Conservation (phyloP, 139 green algal species). For the Edaphochlamys debaryana region DNA sequence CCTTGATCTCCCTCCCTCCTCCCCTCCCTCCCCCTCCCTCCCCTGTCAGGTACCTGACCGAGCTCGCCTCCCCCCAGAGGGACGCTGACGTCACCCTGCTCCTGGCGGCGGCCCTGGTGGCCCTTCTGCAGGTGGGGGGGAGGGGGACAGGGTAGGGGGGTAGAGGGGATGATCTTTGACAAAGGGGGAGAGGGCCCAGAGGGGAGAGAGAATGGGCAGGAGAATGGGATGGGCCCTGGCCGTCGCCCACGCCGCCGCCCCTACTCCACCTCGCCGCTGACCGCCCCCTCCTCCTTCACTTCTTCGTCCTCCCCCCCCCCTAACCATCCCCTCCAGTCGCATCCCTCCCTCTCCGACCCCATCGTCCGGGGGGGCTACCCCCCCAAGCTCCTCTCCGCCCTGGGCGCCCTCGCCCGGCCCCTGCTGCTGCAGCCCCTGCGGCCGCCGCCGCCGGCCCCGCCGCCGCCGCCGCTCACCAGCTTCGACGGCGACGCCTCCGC, state of each 20-base stretch:
- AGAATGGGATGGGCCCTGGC: no score
- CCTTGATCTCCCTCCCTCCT: not conserved
- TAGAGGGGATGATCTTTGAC: no score
- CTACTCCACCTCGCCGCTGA: no score
- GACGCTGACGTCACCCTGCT: slow-evolving; percentile 53
- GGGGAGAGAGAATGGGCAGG: no score
- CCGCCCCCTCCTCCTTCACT: no score
- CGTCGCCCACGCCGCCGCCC: no score
- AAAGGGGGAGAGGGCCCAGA: no score
- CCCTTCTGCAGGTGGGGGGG: slow-evolving; percentile 59
- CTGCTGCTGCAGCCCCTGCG: slow-evolving; percentile 14
- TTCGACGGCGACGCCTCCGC: not conserved
- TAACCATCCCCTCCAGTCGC: slow-evolving; percentile 40
- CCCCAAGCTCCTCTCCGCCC: slow-evolving; percentile 62
- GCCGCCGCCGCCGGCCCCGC: not conserved
- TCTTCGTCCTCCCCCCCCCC: no score
- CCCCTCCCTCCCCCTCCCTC: not conserved
- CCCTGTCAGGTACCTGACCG: slow-evolving; percentile 29
- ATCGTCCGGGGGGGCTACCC: slow-evolving; percentile 74
- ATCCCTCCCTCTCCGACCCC: slow-evolving; percentile 76
- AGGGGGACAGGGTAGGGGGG: not conserved
- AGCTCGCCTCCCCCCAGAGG: slow-evolving; percentile 1
- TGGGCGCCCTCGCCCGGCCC: slow-evolving; percentile 42
- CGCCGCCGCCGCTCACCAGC: not conserved
- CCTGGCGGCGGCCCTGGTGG: slow-evolving; percentile 76